These are phyloP conservation scores for Sporothrix mexicana DNA, from an alignment of 2,329 filamentous ascomycete genomes.

Conservation along the genomic window DNA sequence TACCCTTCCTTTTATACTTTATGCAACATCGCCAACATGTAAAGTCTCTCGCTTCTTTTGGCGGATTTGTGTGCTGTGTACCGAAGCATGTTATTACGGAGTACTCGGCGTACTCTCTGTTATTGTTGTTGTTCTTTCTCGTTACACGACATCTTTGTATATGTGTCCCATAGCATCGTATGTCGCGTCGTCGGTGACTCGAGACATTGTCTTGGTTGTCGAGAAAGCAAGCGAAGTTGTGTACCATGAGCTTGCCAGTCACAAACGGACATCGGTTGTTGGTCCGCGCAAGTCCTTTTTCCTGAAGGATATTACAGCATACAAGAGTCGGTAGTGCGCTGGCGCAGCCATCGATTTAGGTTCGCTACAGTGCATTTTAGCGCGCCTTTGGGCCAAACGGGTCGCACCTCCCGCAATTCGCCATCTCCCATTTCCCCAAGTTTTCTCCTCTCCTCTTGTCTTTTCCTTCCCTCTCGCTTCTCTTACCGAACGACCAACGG, in stretches of 20 bases:
- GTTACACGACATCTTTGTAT: neutral
- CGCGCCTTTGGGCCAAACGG: neutral
- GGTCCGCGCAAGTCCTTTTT: neutral
- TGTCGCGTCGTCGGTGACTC: neutral
- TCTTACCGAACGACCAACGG: conserved; percentile 1
- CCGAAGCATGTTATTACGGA: too few species aligned
- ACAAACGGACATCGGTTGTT: neutral
- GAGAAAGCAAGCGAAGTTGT: neutral
- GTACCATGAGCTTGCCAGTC: neutral
- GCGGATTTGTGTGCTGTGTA: neutral
- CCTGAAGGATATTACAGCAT: neutral
- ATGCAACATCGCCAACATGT: neutral
- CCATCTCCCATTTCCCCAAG: neutral
- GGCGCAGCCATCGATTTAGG: neutral
- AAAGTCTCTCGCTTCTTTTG: conserved; percentile 12
- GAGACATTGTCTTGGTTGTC: conserved; percentile 21
- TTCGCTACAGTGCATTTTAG: neutral
- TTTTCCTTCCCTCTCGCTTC: neutral
- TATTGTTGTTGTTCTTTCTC: neutral
- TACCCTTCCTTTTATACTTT: neutral
- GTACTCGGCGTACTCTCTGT: neutral
- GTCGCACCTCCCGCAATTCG: neutral
- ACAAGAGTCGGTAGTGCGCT: neutral
- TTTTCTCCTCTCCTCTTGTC: neutral
- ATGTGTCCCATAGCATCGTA: neutral